These are phyloP conservation scores for Mangifera indica DNA, from an alignment of 345 rosid species.

Conservation along the genomic window DNA sequence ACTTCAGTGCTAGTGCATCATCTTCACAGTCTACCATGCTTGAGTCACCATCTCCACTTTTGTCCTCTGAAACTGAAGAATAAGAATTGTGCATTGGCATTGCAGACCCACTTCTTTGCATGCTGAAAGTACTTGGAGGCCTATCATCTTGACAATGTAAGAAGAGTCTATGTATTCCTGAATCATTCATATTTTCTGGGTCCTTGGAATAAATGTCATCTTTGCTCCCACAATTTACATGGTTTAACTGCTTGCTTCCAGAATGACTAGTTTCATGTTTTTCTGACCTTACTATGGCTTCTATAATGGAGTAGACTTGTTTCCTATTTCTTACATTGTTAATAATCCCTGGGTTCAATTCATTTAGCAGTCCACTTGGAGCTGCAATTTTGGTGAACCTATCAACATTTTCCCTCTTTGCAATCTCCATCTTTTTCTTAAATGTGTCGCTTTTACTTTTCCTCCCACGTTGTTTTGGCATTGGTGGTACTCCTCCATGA, in stretches of 20 bases:
- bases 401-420: conserved; percentile 74
- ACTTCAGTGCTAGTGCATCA: conserved; percentile 44
- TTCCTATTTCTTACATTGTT: conserved; percentile 81
- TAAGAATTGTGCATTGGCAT: conserved; percentile 25
- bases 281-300: conserved; percentile 68
- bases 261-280: conserved; percentile 30
- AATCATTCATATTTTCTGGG: conserved; percentile 27
- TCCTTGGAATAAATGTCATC: conserved; percentile 27
- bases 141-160: conserved; percentile 31
- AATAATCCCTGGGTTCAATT: conserved; percentile 87
- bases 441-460: conserved; percentile 52
- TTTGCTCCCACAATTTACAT: conserved; percentile 33
- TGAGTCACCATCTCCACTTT: conserved; percentile 31
- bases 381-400: conserved; percentile 80
- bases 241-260: conserved; percentile 29
- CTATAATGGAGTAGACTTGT: conserved; percentile 90
- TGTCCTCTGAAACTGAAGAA: conserved; percentile 24
- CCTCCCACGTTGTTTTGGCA: conserved; percentile 68
- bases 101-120: conserved; percentile 26
- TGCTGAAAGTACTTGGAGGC: conserved; percentile 31
- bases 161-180: conserved; percentile 29
- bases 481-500: conserved; percentile 55
- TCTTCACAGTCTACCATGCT: conserved; percentile 43
- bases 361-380: conserved; percentile 87
- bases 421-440: conserved; percentile 68